Conservation (phyloP, 2,329 filamentous ascomycete genomes). For the Epicoccum nigrum region DNA sequence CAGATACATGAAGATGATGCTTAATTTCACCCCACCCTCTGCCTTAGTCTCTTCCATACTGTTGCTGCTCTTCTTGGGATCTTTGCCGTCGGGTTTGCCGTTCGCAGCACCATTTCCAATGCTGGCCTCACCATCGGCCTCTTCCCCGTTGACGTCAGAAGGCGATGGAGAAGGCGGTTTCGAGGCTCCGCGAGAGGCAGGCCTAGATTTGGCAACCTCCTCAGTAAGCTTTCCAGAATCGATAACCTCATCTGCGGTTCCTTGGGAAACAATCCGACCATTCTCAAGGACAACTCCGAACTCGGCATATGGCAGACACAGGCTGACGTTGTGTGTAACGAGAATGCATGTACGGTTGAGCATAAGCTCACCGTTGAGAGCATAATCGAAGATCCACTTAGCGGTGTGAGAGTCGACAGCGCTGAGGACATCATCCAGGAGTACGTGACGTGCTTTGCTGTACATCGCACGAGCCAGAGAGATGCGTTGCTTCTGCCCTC, state of each 20-base stretch:
- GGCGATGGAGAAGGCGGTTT: slow-evolving; percentile 77
- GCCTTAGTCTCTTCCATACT: slow-evolving; percentile 72
- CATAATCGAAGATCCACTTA: slow-evolving; percentile 97
- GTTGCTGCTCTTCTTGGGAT: slow-evolving; percentile 56
- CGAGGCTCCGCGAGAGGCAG: slow-evolving; percentile 73
- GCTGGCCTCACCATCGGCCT: slow-evolving; percentile 32
- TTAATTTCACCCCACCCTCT: slow-evolving; percentile 84
- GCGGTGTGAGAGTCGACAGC: slow-evolving; percentile 97
- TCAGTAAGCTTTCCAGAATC: slow-evolving; percentile 88
- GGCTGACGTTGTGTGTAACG: slow-evolving; percentile 92
- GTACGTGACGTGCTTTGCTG: slow-evolving; percentile 86
- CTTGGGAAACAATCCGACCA: slow-evolving; percentile 77
- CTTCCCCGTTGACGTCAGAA: slow-evolving; percentile 67
- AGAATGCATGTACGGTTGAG: slow-evolving; percentile 86
- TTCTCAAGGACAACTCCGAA: slow-evolving; percentile 88
- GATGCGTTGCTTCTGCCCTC: slow-evolving; percentile 96
- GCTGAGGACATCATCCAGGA: slow-evolving; percentile 93
- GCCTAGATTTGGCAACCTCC: slow-evolving; percentile 76
- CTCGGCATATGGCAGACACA: slow-evolving; percentile 80
- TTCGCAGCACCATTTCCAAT: slow-evolving; percentile 59
- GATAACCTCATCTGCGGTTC: slow-evolving; percentile 78
- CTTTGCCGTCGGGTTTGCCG: slow-evolving; percentile 52
- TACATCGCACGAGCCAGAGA: slow-evolving; percentile 97
- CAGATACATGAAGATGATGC: slow-evolving; percentile 85
- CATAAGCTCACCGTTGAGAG: slow-evolving; percentile 90